Percentiles rank a stretch among this genome's conserved stretches.
Conservation (phyloP, 345 rosid species). For the sweet orange (Citrus sinensis) region DVS_A1.0 CM039168.1:26196501-26197000, state of each 20-base stretch:
- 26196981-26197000: background rate
- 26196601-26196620: conserved; percentile 62
- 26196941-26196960: background rate
- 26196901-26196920: background rate
- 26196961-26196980: background rate
- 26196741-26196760: background rate
- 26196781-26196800: conserved; percentile 57
- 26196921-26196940: background rate
- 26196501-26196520: background rate
- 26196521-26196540: conserved; percentile 21
- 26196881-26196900: conserved; percentile 57
- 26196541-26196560: conserved; percentile 56
- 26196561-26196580: conserved; percentile 32
- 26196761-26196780: background rate
- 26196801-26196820: conserved; percentile 68
- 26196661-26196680: conserved; percentile 66
- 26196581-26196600: conserved; percentile 47
- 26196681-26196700: background rate
- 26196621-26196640: conserved; percentile 66
- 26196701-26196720: background rate
- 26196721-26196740: background rate
- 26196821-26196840: conserved; percentile 50
- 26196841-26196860: conserved; percentile 24
- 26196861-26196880: conserved; percentile 43
- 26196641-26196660: conserved; percentile 77